These are phyloP conservation scores for Micromonas pusilla DNA, from an alignment of 139 green algal species.

Conservation along the genomic window DNA sequence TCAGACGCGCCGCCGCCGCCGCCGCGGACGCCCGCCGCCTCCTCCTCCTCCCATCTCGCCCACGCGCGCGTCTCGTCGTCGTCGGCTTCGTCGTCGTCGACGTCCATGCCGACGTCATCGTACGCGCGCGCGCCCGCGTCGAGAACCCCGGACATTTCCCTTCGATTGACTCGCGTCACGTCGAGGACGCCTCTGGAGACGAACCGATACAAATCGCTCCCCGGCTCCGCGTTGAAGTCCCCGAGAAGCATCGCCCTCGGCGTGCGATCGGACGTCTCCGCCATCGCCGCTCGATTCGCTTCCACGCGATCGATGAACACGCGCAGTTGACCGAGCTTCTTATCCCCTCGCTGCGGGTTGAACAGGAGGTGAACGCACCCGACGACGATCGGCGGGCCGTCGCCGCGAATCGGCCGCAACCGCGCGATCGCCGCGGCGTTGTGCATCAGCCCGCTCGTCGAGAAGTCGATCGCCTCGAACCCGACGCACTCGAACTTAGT, in stretches of 20 bases:
- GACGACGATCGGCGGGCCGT: slow-evolving; percentile 41
- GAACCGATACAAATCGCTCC: slow-evolving; percentile 27
- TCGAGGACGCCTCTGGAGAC: slow-evolving; percentile 1
- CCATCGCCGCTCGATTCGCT: neutral
- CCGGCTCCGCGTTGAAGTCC: slow-evolving; percentile 22
- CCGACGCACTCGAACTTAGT: neutral
- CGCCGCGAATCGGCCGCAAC: slow-evolving; percentile 26
- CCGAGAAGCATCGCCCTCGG: neutral
- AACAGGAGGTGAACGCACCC: slow-evolving; percentile 82
- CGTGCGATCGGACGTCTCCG: neutral
- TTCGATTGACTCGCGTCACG: neutral
- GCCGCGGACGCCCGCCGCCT: neutral
- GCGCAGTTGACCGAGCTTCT: slow-evolving; percentile 38
- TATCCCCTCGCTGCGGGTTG: slow-evolving; percentile 60
- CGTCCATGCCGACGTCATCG: neutral
- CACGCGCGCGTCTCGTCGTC: neutral
- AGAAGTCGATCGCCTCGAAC: slow-evolving; percentile 44
- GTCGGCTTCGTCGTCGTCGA: neutral
- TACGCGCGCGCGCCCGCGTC: neutral
- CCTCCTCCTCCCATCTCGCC: neutral
- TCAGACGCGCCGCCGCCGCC: neutral
- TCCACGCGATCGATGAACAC: neutral
- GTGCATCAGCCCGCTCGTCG: slow-evolving; percentile 53
- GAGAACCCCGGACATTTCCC: slow-evolving; percentile 8
- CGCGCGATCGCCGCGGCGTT: slow-evolving; percentile 67